Evolutionary conservation across 768 basidiomycete species (phyloP).

Genomic region (Kwoniella shandongensis): DNA sequence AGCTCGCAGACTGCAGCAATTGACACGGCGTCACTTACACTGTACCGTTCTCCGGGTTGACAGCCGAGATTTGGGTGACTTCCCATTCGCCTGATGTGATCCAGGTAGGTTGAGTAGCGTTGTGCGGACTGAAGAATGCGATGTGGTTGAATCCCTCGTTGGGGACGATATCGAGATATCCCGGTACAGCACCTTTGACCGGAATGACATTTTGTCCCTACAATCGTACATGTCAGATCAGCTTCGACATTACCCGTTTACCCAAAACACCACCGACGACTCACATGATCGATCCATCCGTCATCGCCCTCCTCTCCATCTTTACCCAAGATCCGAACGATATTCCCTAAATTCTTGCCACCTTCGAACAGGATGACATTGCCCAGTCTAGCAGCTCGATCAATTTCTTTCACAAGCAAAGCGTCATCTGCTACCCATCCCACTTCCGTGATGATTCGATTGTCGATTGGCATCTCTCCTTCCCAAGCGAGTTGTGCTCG

Average conservation of each 20-base stretch:
- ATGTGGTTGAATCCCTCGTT: conserved; percentile 87
- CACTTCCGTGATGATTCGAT: conserved; percentile 77
- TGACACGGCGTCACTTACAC: conserved; percentile 77
- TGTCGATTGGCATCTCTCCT: conserved; percentile 59
- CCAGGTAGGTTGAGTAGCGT: conserved; percentile 69
- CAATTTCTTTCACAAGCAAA: conserved; percentile 81
- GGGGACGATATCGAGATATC: conserved; percentile 90
- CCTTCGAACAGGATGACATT: conserved; percentile 74
- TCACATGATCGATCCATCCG: conserved; percentile 89
- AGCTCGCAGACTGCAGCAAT: background rate
- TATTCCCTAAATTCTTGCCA: conserved; percentile 56
- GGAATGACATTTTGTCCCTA: conserved; percentile 50
- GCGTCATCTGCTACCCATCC: conserved; percentile 77
- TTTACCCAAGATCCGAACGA: conserved; percentile 76
- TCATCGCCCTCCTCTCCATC: conserved; percentile 83
- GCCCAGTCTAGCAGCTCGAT: conserved; percentile 76
- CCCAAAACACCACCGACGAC: conserved; percentile 57
- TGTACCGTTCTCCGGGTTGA: conserved; percentile 66
- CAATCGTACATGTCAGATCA: conserved; percentile 47
- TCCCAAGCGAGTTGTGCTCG: conserved; percentile 59
- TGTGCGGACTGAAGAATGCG: conserved; percentile 81
- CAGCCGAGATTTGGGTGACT: conserved; percentile 71
- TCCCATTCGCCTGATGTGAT: conserved; percentile 89
- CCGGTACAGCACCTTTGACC: conserved; percentile 56
- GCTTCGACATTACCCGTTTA: background rate